Evolutionary conservation across 331 rosid genomes (phyloP).

Genomic region (Spiraea crenata): DNA sequence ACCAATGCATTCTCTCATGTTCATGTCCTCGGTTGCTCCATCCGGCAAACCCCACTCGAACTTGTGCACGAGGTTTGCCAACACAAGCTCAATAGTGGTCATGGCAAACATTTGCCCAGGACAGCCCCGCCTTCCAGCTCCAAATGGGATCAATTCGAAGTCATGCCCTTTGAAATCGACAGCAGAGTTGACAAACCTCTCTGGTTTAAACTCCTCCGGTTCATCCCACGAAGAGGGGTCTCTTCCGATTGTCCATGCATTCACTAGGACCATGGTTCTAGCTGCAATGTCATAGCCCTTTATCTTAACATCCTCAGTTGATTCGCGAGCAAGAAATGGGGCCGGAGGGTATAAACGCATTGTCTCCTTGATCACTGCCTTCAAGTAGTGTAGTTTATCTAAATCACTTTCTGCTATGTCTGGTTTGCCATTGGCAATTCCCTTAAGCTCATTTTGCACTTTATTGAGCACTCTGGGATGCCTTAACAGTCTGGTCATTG

Average conservation of each 20-base stretch:
- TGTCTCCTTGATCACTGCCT: neutral
- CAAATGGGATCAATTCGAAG: neutral
- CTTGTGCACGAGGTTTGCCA: neutral
- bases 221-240: neutral
- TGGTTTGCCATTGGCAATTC: neutral
- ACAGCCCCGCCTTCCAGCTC: conserved; percentile 5
- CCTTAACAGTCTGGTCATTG: neutral
- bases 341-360: neutral
- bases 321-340: neutral
- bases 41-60: neutral
- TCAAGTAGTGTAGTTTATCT: neutral
- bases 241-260: neutral
- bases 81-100: neutral
- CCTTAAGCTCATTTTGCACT: neutral
- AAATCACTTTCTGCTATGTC: neutral
- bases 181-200: neutral
- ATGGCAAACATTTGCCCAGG: neutral
- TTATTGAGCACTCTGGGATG: neutral
- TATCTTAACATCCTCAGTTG: neutral
- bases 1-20: neutral
- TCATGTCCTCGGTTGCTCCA: neutral
- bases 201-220: neutral
- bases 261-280: neutral
- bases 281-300: conserved; percentile 1
- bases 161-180: neutral